Conservation (phyloP, 176 grass and related monocot genomes). For the Dendrocalamus sinicus region DNA sequence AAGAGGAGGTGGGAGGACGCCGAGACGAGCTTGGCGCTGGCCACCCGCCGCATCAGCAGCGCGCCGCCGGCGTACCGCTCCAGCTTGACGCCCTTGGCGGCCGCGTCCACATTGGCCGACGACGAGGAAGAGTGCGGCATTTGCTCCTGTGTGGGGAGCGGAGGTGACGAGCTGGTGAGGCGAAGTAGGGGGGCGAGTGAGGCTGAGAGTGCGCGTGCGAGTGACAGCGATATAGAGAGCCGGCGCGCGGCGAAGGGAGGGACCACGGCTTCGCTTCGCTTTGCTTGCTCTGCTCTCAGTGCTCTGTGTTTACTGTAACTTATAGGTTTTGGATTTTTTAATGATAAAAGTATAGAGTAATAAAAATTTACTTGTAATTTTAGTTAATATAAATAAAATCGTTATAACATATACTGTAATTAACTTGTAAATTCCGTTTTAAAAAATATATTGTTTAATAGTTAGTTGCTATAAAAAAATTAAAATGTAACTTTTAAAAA, state of each 20-base stretch:
- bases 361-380: no score
- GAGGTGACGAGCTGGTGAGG: neutral
- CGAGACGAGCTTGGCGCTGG: constrained; percentile 59
- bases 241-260: neutral
- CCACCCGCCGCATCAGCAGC: constrained; percentile 55
- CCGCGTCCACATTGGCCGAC: constrained; percentile 51
- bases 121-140: constrained; percentile 30
- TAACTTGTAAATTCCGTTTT: no score
- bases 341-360: no score
- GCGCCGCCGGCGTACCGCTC: constrained; percentile 55
- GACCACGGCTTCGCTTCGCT: constrained; percentile 1
- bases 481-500: no score
- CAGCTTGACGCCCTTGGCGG: constrained; percentile 57
- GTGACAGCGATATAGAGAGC: constrained; percentile 1
- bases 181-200: neutral
- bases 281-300: constrained; percentile 1
- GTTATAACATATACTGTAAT: no score
- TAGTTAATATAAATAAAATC: no score
- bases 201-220: neutral
- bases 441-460: no score
- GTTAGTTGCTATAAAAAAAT: no score
- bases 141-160: neutral
- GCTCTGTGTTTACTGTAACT: no score
- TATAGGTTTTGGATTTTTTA: no score
- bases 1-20: constrained; percentile 72